These are phyloP conservation scores for Fusarium drepaniforme DNA, from an alignment of 2,329 filamentous ascomycete species.

Conservation along the genomic window DNA sequence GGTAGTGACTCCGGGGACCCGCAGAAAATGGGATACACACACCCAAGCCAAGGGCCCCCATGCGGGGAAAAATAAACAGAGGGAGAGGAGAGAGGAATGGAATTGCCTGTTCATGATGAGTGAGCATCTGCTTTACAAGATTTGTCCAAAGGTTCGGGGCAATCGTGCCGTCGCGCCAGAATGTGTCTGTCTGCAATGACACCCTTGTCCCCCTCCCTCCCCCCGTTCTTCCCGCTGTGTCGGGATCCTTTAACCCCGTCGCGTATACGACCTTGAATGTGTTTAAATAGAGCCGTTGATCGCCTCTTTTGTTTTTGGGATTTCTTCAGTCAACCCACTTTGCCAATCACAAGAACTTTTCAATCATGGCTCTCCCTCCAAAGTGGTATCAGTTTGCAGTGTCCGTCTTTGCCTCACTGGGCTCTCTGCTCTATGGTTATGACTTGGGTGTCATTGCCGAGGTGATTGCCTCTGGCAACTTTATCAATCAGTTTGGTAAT, in stretches of 20 bases:
- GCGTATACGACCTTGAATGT: not conserved
- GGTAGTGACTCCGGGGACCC: conserved; percentile 14
- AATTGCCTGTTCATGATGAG: conserved; percentile 2
- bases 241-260: not conserved
- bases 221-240: not conserved
- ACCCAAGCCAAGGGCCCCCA: conserved; percentile 3
- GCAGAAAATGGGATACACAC: not conserved
- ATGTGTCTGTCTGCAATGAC: not conserved
- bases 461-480: conserved; percentile 63
- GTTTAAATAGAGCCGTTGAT: not conserved
- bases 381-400: conserved; percentile 63
- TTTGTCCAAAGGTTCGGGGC: not conserved
- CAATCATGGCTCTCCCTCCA: conserved; percentile 56
- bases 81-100: not conserved
- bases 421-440: conserved; percentile 42
- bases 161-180: not conserved
- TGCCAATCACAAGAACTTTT: not conserved
- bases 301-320: not conserved
- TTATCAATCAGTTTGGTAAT: conserved; percentile 53
- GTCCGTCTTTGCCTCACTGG: conserved; percentile 47
- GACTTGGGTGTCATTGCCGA: conserved; percentile 55
- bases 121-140: not conserved
- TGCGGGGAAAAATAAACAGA: conserved; percentile 15
- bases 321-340: not conserved
- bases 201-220: not conserved